Base-by-base conservation (phyloP, 345 rosid species). In the Hevea brasiliensis region DNA sequence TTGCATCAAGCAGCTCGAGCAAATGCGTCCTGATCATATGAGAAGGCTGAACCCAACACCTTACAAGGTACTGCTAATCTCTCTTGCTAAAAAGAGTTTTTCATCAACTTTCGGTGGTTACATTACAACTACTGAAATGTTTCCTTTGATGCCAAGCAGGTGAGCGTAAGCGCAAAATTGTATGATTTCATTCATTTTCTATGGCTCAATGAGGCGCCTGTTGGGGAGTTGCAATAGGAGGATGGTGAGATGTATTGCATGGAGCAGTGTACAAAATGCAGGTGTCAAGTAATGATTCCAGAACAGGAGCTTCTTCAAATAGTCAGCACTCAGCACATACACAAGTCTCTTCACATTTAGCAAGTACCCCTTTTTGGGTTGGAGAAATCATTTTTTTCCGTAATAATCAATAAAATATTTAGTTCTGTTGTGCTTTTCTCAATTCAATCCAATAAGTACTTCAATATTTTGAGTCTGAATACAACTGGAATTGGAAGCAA, bases 181-280 rank as follows among this genome's bases (percentile, higher is more conserved):
- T 95, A 95, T 17, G 98, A 95, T 72, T 95, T 95, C 84, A 95
- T 92, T 70, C 98, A 95, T 79, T 89, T 89, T 84, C 81, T 95
- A 37, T 95, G 99, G 98, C 97, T 95, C 76, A 95, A 95, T 5
- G 99, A 95, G 85, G 99, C 98, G 6, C 99, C 99, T 1, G 98
- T 95, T 4, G 99, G 99, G 69, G 99, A 95, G 82, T 76, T 95
- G 83, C 91, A 86, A 67, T 93, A 75, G 37, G 4, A 83, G 74
- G 59, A 68, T 17, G 2, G 27, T 17, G 0, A 57, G 58, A 45
- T 29, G 20, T 41, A 45, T 40, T 55, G 61, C 74, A 23, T 74
- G 44, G 73, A 63, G 29, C 57, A 48, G 45, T 60, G 44, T 56
- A 83, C 72, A 77, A 75, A 53, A 68, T 56, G 61, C 71, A 21